Evolutionary conservation across 225 moss, liverwort and hornwort species (phyloP), one percentile per base, ranked within the genome.

Genomic region (Physcomitrium patens): DNA sequence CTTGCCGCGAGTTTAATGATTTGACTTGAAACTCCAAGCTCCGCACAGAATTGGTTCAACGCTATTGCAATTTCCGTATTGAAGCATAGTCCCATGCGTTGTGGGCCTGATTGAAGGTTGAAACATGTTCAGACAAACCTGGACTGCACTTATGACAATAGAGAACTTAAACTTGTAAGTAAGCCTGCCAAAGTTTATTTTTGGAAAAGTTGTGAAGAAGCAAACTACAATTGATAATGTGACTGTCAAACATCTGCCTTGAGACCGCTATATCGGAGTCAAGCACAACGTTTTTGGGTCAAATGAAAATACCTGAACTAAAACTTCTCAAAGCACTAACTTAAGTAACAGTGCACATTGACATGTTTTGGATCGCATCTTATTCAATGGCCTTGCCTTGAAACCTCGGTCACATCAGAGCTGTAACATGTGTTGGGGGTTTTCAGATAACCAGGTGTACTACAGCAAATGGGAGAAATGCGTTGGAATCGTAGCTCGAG

Each of bases 401-500:
- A 54, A 44, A 42, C 16, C 51, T 51, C 31, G 11, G 17, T 26
- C 26, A 22, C 55, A 15, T 43, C 42, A 69, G 14, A 27, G 10
- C 55, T 55, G 22, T 43, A 23, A 55, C 6, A 42, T 56, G 44
- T 17, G 16, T 1, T 48, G 26, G 26, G 16, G 18, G 26, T 12
- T 49, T 16, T 13, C 15, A 46, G 1, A 47, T 45, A 72, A 72
- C 17, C 53, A 65, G n/a, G 24, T 15, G 63, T 59, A 18, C 76
- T 82, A 70, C 10, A 60, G 67, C 37, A 75, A 70, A 9, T 31
- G 47, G n/a, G 41, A 52, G 62, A 61, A 16, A 51, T 86, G 75
- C 1, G 78, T 78, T 26, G 65, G 1, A 2, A 84, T 76, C 10
- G 87, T 84, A 22, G 63, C 79, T 27, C 84, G 76, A 71, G 75